Percentiles rank a stretch among this genome's conserved stretches.
These are phyloP conservation scores for Leptomonas seymouri DNA, from an alignment of 208 protist species.

Conservation along the genomic window DNA sequence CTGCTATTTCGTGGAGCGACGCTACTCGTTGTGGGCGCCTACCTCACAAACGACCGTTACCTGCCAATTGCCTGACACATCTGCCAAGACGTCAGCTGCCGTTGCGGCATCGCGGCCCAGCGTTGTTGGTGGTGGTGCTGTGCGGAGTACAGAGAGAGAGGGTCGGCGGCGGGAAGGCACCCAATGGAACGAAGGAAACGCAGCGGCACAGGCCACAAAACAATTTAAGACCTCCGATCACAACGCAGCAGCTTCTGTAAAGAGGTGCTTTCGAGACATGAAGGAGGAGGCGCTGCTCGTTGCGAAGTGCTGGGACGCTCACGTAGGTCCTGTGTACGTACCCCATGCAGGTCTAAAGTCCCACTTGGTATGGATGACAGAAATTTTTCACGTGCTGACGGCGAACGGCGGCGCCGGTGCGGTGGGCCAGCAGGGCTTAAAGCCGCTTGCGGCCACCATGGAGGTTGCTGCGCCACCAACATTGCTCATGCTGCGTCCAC, in stretches of 20 bases:
- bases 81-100: not conserved
- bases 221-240: too few relatives aligned
- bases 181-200: not conserved
- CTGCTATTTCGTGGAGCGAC: conserved; percentile 38
- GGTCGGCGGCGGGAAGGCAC: not conserved
- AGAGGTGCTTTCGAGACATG: conserved; percentile 5
- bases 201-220: not conserved
- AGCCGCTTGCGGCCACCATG: conserved; percentile 27
- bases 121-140: not conserved
- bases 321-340: conserved; percentile 52
- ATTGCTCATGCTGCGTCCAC: conserved; percentile 36
- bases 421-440: conserved; percentile 10
- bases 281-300: conserved; percentile 28
- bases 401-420: conserved; percentile 38
- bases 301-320: conserved; percentile 49
- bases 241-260: not conserved
- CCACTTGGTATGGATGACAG: conserved; percentile 32
- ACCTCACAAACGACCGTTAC: not conserved
- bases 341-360: conserved; percentile 41
- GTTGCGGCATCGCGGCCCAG: not conserved
- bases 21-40: conserved; percentile 25
- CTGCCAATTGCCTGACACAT: not conserved
- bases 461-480: conserved; percentile 33
- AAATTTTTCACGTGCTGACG: conserved; percentile 61
- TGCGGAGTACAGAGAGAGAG: not conserved